Base-by-base conservation (phyloP, 768 basidiomycete species). In the Tubosaeta brunneosetosa region DNA sequence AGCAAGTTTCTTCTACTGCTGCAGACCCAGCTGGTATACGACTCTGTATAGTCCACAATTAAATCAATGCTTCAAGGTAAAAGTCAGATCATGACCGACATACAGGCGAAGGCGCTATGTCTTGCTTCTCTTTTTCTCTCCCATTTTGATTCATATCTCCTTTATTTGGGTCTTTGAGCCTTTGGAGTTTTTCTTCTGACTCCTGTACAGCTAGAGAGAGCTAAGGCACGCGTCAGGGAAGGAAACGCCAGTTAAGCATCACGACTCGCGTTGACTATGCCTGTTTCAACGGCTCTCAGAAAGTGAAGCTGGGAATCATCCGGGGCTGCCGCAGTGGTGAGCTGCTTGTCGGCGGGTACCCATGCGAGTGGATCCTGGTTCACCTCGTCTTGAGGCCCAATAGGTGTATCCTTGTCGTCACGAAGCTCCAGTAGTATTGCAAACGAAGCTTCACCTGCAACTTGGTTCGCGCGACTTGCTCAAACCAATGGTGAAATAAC, bases 381-480 rank as follows among this genome's bases (percentile, higher is more conserved):
- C 53, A 69, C 81, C 64, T 84, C 79, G 22, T 73, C 74, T 13
- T 73, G 55, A 10, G 46, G 72, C 1, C 75, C 73, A 3, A 74
- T 73, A 4, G 80, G 72, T 0, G 86, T 86, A 8, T 76, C 77
- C 49, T 72, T 74, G 41, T 83, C 80, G 49, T 90, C 87, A 59
- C 79, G 79, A 48, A 93, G 77, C 62, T 94, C 93, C 19, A 94
- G 69, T n/a, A 92, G 66, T 50, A 95, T 81, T 1, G 85, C 84
- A 60, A 94, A 95, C 0, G 90, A 87, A 17, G 81, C 73, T 53
- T 91, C 84, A 51, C 83, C 86, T 84, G 53, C 17, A 26, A 50
- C 29, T 40, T 29, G n/a, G 47, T 56, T 33, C 40, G 10, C 11
- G 53, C 31, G 17, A 16, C 33, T 37, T 19, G 16, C 29, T 32